Percentiles rank a stretch among this genome's conserved stretches.
Conservation (phyloP, 2,329 filamentous ascomycete genomes). For the Metarhizium anisopliae region DNA sequence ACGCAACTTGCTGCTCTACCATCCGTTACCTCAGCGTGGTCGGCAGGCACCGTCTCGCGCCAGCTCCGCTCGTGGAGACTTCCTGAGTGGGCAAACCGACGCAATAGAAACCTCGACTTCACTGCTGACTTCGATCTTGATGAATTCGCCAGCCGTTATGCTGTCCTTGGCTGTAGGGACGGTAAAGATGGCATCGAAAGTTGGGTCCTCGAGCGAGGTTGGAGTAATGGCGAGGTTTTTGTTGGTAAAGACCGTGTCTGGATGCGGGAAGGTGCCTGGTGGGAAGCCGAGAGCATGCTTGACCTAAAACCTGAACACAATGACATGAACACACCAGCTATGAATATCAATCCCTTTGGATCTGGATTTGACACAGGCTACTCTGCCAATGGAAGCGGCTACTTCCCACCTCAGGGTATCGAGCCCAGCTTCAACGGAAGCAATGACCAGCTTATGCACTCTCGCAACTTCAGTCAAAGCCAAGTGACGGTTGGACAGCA, state of each 20-base stretch:
- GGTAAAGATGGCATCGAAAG: constrained; percentile 88
- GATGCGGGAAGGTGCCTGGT: constrained; percentile 93
- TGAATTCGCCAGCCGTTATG: constrained; percentile 81
- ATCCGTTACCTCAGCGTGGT: constrained; percentile 77
- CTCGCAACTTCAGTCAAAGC: constrained; percentile 47
- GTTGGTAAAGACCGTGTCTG: constrained; percentile 87
- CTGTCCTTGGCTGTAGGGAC: constrained; percentile 74
- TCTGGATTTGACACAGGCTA: constrained; percentile 60
- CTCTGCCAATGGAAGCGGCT: constrained; percentile 56
- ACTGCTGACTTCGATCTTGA: constrained; percentile 94
- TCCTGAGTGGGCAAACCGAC: constrained; percentile 91
- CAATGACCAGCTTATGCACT: constrained; percentile 61
- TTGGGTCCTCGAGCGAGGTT: constrained; percentile 89
- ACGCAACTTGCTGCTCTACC: constrained; percentile 63
- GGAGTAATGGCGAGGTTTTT: constrained; percentile 96
- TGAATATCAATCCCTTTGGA: constrained; percentile 37
- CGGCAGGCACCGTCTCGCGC: constrained; percentile 81
- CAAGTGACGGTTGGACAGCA: constrained; percentile 38
- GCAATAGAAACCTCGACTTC: constrained; percentile 86
- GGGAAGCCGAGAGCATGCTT: constrained; percentile 94
- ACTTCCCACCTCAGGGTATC: constrained; percentile 57
- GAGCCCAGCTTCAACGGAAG: constrained; percentile 56
- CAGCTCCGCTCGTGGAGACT: constrained; percentile 90
- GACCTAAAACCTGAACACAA: constrained; percentile 66
- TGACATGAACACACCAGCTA: constrained; percentile 14